A percentile compares a stretch with the other conserved stretches of the same genome.
Evolutionary conservation across 1,139 yeast species (phyloP).

Genomic region (Diutina catenulata): DNA sequence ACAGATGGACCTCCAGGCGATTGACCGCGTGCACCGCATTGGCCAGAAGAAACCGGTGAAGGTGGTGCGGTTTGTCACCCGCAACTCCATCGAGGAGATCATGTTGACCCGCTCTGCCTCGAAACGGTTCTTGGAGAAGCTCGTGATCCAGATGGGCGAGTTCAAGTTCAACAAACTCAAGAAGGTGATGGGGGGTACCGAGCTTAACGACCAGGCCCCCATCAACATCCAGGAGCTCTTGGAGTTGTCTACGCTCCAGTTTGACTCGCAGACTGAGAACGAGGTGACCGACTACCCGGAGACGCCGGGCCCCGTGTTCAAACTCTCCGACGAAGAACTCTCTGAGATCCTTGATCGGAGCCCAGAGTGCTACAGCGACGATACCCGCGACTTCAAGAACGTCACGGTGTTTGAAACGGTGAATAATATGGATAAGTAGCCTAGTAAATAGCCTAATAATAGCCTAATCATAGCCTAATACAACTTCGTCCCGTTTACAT

Average conservation of each 20-base stretch:
- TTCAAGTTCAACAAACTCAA: constrained; percentile 32
- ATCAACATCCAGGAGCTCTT: neutral
- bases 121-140: constrained; percentile 67
- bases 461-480: too few relatives aligned
- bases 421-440: constrained; percentile 20
- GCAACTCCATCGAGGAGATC: constrained; percentile 74
- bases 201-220: constrained; percentile 7
- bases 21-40: constrained; percentile 89
- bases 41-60: constrained; percentile 82
- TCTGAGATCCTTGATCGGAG: constrained; percentile 45
- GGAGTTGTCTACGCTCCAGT: neutral
- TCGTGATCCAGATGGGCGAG: constrained; percentile 77
- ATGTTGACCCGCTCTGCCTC: constrained; percentile 66
- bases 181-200: constrained; percentile 10
- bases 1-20: constrained; percentile 91
- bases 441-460: constrained; percentile 12
- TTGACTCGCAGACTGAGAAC: neutral
- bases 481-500: too few relatives aligned
- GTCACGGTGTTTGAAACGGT: constrained; percentile 43
- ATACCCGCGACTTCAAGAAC: constrained; percentile 22
- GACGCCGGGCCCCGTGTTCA: neutral
- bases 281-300: neutral
- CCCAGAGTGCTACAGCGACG: constrained; percentile 26
- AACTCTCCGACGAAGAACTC: constrained; percentile 26
- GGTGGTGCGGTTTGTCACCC: constrained; percentile 63